Base-by-base conservation (phyloP, 306 rosid species). In the Cucumis cinereus region DNA sequence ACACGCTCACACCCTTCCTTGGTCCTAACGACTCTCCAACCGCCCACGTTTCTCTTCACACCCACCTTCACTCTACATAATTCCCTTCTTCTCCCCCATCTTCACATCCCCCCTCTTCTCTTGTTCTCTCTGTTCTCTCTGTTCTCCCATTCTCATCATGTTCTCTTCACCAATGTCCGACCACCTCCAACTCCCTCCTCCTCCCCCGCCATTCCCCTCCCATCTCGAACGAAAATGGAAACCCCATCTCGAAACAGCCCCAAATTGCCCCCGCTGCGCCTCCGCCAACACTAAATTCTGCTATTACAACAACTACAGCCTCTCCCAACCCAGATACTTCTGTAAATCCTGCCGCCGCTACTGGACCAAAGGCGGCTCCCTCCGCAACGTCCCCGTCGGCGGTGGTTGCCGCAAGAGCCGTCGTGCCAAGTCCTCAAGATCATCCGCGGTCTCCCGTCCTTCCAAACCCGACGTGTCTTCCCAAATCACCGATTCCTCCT, bases 271-370 rank as follows among this genome's bases (percentile, higher is more conserved):
- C 35, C 90, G 98, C 0, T 93, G 97, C 57, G 89, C 96, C 59
- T 91, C 98, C 45, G 56, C 91, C 85, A 90, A 90, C 88, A 93
- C 98, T 41, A 93, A 93, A 73, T 93, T 93, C 83, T 93, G 98
- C 66, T 93, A 93, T 82, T 93, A 91, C 96, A 93, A 93, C 85
- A 93, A 93, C 88, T 93, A 93, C 89, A 91, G 98, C 86, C 79
- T 88, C 36, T 93, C 98, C 0, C 98, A 93, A 79, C 98, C 98
- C 0, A 78, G 98, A 0, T 93, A 91, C 76, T 87, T 93, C 73
- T 93, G 98, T 73, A 93, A 91, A 83, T 90, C 85, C 61, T 93
- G 98, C 77, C 49, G 94, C 15, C 86, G 98, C 6, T 93, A 93
- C 77, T 93, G 98, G 98, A 93, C 98, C 66, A 93, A 87, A 85